Evolutionary conservation across 345 rosid species (phyloP).

Genomic region (Noccaea bulbosa): DNA sequence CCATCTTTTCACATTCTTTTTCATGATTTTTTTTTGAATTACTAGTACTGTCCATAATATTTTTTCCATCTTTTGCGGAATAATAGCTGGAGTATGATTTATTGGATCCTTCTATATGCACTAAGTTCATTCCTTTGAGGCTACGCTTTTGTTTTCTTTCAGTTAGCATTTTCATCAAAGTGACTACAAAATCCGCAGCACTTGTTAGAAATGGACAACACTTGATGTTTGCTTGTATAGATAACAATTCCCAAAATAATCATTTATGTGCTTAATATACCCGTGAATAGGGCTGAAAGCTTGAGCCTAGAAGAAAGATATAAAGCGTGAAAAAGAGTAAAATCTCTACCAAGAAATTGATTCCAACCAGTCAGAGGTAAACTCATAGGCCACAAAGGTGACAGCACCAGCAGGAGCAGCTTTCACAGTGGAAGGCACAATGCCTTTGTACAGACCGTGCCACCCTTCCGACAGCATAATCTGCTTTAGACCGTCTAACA

Average conservation of each 20-base stretch:
- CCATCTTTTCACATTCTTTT: not conserved
- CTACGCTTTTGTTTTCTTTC: no score
- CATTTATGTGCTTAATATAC: slow-evolving; percentile 29
- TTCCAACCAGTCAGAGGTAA: slow-evolving; percentile 81
- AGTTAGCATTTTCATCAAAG: no score
- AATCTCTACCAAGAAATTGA: slow-evolving; percentile 52
- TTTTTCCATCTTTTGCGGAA: not conserved
- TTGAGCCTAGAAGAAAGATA: slow-evolving; percentile 30
- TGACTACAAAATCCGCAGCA: not conserved
- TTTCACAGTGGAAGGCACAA: slow-evolving; percentile 87
- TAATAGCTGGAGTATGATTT: not conserved
- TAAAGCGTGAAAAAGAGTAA: slow-evolving; percentile 20
- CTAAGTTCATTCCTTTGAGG: no score
- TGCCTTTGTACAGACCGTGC: slow-evolving; percentile 95
- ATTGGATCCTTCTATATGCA: not conserved
- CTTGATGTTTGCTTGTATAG: slow-evolving; percentile 24
- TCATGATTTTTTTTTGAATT: not conserved
- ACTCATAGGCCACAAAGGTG: slow-evolving; percentile 86
- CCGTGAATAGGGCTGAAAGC: slow-evolving; percentile 17
- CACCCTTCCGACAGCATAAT: slow-evolving; percentile 72
- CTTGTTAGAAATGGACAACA: slow-evolving; percentile 5
- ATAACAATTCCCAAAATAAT: slow-evolving; percentile 21
- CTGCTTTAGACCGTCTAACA: slow-evolving; percentile 73
- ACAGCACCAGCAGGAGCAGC: slow-evolving; percentile 99
- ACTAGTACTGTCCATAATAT: not conserved